Percentiles rank a stretch among this genome's conserved stretches.
Evolutionary conservation across 1,284 basidiomycete species (phyloP).

Genomic region (Omphalotus olearius): DNA sequence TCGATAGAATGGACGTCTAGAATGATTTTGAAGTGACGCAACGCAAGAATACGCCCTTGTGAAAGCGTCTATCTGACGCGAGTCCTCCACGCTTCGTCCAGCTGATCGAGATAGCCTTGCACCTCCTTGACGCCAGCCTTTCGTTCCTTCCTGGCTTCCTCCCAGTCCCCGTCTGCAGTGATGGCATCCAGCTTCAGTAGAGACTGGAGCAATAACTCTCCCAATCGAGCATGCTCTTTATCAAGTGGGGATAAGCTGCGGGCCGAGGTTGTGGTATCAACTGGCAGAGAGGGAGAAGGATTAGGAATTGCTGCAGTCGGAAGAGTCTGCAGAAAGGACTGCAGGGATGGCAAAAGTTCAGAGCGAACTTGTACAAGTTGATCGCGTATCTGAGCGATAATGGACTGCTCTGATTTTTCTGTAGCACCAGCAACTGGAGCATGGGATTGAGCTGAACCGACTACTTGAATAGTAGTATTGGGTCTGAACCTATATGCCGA

Average conservation of each 20-base stretch:
- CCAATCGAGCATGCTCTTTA: constrained; percentile 58
- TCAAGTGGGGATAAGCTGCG: constrained; percentile 21
- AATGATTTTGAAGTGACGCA: neutral
- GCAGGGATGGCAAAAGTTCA: constrained; percentile 50
- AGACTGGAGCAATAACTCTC: constrained; percentile 71
- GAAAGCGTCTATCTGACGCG: constrained; percentile 4
- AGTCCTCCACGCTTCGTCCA: constrained; percentile 13
- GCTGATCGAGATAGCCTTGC: constrained; percentile 48
- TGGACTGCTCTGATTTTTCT: constrained; percentile 45
- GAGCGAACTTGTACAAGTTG: constrained; percentile 55
- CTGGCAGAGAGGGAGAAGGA: constrained; percentile 21
- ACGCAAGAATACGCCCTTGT: neutral
- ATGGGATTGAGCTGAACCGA: constrained; percentile 34
- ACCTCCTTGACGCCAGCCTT: constrained; percentile 73
- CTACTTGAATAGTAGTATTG: constrained; percentile 60
- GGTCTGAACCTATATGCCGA: constrained; percentile 58
- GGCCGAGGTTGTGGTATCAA: constrained; percentile 11
- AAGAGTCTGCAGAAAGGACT: constrained; percentile 41
- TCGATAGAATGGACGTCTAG: neutral
- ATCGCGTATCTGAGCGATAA: constrained; percentile 51
- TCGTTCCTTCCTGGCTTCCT: constrained; percentile 62
- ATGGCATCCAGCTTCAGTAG: constrained; percentile 76
- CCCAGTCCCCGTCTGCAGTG: constrained; percentile 63
- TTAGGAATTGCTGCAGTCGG: neutral
- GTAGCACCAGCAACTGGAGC: constrained; percentile 20